These are phyloP conservation scores for Leccinum uliginosum DNA, from an alignment of 768 basidiomycete species.

Conservation along the genomic window DNA sequence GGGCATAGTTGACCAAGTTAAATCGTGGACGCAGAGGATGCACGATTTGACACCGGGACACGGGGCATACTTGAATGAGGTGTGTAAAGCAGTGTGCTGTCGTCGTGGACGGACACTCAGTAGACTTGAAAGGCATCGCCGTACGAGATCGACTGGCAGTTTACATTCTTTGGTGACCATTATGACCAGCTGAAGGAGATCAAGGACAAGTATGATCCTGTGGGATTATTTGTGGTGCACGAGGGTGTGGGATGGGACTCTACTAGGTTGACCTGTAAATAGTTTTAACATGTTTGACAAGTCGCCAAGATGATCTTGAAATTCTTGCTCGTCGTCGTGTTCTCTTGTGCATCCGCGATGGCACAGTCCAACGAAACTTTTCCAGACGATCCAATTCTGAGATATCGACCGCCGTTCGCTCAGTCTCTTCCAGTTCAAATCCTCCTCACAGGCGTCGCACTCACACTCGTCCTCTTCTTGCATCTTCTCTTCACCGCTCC, in stretches of 20 bases:
- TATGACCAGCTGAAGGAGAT: no score
- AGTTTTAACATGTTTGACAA: no score
- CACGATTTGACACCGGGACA: no score
- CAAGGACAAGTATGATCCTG: not conserved
- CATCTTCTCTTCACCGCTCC: conserved; percentile 94
- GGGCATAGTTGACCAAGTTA: no score
- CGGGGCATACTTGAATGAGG: no score
- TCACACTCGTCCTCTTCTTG: conserved; percentile 81
- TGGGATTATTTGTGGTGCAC: no score
- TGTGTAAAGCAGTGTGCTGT: not conserved
- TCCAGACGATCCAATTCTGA: conserved; percentile 66
- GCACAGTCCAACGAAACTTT: conserved; percentile 17
- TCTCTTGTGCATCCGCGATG: conserved; percentile 19
- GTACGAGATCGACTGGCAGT: conserved; percentile 37
- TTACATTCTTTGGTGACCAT: no score
- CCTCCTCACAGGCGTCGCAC: conserved; percentile 75
- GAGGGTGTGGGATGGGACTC: no score
- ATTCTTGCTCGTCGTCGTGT: not conserved
- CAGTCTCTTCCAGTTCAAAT: conserved; percentile 91
- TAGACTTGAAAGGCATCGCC: conserved; percentile 37
- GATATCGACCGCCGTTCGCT: conserved; percentile 74
- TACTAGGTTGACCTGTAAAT: no score
- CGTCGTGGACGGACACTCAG: not conserved
- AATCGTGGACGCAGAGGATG: no score
- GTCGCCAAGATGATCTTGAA: not conserved